phyloP scores from a whole-genome alignment of 202 grass and related monocot genomes.

The Dendrocalamus latiflorus region DNA sequence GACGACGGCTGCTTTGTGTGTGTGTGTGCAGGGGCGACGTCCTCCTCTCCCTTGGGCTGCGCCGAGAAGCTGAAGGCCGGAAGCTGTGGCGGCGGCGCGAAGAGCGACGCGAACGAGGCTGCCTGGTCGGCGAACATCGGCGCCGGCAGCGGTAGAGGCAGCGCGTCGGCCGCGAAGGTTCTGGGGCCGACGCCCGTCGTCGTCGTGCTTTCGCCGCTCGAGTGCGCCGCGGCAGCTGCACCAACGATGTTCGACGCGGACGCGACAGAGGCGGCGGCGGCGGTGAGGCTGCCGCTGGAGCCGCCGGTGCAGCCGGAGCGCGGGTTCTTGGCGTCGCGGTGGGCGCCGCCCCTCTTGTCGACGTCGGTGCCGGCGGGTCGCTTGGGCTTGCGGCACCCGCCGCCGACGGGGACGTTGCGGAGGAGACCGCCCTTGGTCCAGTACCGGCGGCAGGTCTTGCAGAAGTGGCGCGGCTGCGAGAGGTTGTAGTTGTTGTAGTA shows the following conservation, averaged over 20 bases:
- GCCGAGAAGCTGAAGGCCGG: background rate
- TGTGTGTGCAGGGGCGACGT: background rate
- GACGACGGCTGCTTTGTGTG: background rate
- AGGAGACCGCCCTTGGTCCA: constrained; percentile 81
- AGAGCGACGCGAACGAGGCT: background rate
- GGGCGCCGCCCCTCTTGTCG: background rate
- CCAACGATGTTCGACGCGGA: background rate
- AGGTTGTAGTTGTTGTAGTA: constrained; percentile 98
- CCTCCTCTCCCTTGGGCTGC: background rate
- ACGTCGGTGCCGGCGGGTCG: background rate
- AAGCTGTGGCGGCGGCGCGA: background rate
- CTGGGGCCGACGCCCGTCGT: background rate
- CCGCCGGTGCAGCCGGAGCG: background rate
- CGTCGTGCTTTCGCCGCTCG: background rate
- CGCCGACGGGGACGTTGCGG: constrained; percentile 69
- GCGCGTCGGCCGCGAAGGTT: background rate
- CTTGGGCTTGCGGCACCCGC: constrained; percentile 58
- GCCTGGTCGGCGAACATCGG: constrained; percentile 22
- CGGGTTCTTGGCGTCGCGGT: background rate
- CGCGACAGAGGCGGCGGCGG: background rate
- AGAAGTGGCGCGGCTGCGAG: constrained; percentile 85
- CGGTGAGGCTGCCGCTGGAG: too few relatives aligned
- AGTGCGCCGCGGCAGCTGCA: background rate
- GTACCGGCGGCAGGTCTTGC: constrained; percentile 90
- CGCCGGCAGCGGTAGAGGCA: background rate